Conservation (phyloP, 176 grass and related monocot species). For the Olyra latifolia region DNA sequence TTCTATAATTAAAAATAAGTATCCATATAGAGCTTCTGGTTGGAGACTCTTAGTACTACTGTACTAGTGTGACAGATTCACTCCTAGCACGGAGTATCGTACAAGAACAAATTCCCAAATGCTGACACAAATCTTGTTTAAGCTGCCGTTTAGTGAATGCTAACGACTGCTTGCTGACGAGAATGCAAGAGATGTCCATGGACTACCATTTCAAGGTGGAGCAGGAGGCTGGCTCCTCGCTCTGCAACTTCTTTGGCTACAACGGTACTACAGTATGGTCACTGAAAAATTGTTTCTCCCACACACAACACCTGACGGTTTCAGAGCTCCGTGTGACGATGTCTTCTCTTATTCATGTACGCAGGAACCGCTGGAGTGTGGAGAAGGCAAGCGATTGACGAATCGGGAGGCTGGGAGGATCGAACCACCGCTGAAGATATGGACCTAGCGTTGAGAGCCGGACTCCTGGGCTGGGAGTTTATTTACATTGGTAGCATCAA, state of each 20-base stretch:
- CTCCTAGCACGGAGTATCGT: background rate
- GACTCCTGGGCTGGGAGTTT: conserved; percentile 70
- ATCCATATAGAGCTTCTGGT: too few relatives aligned
- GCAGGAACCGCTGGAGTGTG: conserved; percentile 69
- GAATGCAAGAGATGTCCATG: conserved; percentile 83
- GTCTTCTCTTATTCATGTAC: background rate
- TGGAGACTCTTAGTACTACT: too few relatives aligned
- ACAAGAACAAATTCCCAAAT: background rate
- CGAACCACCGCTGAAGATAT: conserved; percentile 70
- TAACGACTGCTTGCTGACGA: conserved; percentile 81
- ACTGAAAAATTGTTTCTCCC: background rate
- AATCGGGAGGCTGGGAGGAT: conserved; percentile 64
- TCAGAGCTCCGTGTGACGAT: background rate
- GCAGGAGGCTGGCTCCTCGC: conserved; percentile 66
- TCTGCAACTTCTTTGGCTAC: conserved; percentile 74
- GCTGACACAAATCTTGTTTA: conserved; percentile 38
- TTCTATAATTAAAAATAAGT: too few relatives aligned
- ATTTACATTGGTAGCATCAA: conserved; percentile 61
- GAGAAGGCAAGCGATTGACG: conserved; percentile 46
- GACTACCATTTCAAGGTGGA: conserved; percentile 92
- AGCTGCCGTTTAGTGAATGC: conserved; percentile 75
- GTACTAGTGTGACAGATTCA: too few relatives aligned
- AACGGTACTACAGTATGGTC: conserved; percentile 35
- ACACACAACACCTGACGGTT: background rate
- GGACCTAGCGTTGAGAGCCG: conserved; percentile 69